Conservation (phyloP, 306 rosid species). For the Lupinus albus region DNA sequence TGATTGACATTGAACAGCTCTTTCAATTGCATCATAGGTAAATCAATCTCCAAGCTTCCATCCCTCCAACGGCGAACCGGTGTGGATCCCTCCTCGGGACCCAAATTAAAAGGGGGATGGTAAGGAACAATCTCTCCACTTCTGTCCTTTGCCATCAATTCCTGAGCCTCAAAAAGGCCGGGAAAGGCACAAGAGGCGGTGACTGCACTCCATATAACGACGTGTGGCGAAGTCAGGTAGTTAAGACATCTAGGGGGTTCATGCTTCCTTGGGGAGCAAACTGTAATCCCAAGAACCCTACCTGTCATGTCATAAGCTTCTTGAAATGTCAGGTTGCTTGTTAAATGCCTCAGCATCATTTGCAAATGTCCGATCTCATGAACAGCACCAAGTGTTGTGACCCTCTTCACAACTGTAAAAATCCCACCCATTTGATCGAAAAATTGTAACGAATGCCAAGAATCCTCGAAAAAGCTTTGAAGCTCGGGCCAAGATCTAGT, state of each 20-base stretch:
- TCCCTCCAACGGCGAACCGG: slow-evolving; percentile 91
- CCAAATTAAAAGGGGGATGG: slow-evolving; percentile 93
- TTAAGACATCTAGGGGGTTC: slow-evolving; percentile 99
- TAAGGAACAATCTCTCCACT: slow-evolving; percentile 94
- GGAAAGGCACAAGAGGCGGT: slow-evolving; percentile 99
- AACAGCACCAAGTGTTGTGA: slow-evolving; percentile 81
- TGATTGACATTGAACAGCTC: slow-evolving; percentile 95
- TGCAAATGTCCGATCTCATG: slow-evolving; percentile 95
- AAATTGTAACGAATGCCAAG: slow-evolving; percentile 86
- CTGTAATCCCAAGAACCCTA: slow-evolving; percentile 91
- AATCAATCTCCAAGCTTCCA: slow-evolving; percentile 96
- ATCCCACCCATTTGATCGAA: slow-evolving; percentile 91
- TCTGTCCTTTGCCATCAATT: slow-evolving; percentile 97
- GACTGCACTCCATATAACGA: slow-evolving; percentile 98
- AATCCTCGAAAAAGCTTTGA: slow-evolving; percentile 86
- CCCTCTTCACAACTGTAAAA: slow-evolving; percentile 84
- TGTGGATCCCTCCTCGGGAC: slow-evolving; percentile 77
- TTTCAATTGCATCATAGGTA: slow-evolving; percentile 95
- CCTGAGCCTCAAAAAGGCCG: slow-evolving; percentile 98
- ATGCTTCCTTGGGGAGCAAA: slow-evolving; percentile 95
- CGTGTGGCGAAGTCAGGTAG: slow-evolving; percentile 96
- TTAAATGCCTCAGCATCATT: slow-evolving; percentile 81
- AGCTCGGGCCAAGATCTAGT: slow-evolving; percentile 98
- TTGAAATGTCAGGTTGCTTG: slow-evolving; percentile 94
- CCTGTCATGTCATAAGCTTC: slow-evolving; percentile 99